These are phyloP conservation scores for Aspergillus vadensis DNA, from an alignment of 2,329 filamentous ascomycete species.

Conservation along the genomic window DNA sequence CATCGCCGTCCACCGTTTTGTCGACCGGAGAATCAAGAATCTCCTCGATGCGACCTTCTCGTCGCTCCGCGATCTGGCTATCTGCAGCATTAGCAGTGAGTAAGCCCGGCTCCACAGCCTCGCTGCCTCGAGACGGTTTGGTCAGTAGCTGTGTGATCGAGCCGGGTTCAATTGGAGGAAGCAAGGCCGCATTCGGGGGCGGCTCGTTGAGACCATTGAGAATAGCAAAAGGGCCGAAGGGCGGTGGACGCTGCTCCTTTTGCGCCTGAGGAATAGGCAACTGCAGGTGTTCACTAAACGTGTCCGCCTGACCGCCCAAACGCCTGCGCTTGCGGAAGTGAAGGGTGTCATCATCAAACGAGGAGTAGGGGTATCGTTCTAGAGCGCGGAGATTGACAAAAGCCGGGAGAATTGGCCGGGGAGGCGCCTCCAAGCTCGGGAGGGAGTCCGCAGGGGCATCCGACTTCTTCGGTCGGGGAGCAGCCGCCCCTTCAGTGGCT, in stretches of 20 bases:
- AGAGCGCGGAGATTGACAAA: conserved; percentile 52
- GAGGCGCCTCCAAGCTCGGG: conserved; percentile 39
- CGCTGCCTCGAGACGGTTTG: conserved; percentile 34
- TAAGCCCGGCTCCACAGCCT: conserved; percentile 26
- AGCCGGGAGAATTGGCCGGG: conserved; percentile 46
- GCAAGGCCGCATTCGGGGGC: conserved; percentile 61
- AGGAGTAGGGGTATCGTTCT: conserved; percentile 47
- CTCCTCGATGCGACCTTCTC: conserved; percentile 40
- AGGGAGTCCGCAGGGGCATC: conserved; percentile 34
- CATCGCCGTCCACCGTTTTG: conserved; percentile 21
- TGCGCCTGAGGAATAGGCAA: conserved; percentile 52
- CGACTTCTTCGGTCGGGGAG: conserved; percentile 37
- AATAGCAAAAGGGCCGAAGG: conserved; percentile 50
- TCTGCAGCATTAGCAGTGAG: conserved; percentile 23
- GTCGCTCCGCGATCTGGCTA: conserved; percentile 31
- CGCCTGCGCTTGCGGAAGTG: conserved; percentile 48
- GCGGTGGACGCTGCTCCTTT: conserved; percentile 46
- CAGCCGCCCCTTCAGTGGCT: conserved; percentile 34
- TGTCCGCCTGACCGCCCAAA: conserved; percentile 44
- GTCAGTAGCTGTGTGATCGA: conserved; percentile 41
- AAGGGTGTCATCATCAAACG: conserved; percentile 40
- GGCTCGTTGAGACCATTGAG: conserved; percentile 65
- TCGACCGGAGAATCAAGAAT: conserved; percentile 35
- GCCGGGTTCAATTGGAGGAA: conserved; percentile 62
- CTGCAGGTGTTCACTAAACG: conserved; percentile 49